Conservation (phyloP, 2,329 filamentous ascomycete species). For the Trichophyton benhamiae region DNA sequence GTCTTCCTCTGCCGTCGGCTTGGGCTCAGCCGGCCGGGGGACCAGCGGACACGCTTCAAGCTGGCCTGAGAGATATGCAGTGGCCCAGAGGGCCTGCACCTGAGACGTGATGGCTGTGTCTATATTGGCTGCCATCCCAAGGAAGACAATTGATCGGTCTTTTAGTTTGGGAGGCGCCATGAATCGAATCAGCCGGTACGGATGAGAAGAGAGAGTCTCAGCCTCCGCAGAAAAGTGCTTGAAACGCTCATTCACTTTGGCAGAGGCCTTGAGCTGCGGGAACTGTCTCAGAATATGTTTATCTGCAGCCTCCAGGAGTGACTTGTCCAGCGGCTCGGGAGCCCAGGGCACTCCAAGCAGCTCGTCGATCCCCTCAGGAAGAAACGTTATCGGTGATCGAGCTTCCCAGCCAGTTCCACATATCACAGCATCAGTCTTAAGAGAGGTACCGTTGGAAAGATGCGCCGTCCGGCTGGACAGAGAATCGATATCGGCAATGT, state of each 20-base stretch:
- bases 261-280: constrained; percentile 36
- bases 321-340: constrained; percentile 23
- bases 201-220: constrained; percentile 10
- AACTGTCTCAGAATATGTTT: constrained; percentile 36
- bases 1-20: constrained; percentile 18
- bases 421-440: constrained; percentile 42
- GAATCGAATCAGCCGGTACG: constrained; percentile 37
- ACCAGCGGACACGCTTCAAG: constrained; percentile 25
- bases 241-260: constrained; percentile 15
- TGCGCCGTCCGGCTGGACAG: constrained; percentile 37
- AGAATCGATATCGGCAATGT: constrained; percentile 42
- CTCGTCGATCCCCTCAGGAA: constrained; percentile 30
- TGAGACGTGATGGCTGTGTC: constrained; percentile 28
- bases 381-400: constrained; percentile 38
- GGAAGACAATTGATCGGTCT: constrained; percentile 38
- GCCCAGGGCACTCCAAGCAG: constrained; percentile 37
- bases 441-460: constrained; percentile 34
- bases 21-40: background rate
- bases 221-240: constrained; percentile 13
- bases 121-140: constrained; percentile 33
- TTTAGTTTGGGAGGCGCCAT: constrained; percentile 34
- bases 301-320: constrained; percentile 31
- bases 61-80: constrained; percentile 49
- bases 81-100: constrained; percentile 48
- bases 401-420: constrained; percentile 47